A percentile compares a stretch with the other conserved stretches of the same genome.
Conservation (phyloP, 352 stramenopile species). For the Pythium periplocum region DNA sequence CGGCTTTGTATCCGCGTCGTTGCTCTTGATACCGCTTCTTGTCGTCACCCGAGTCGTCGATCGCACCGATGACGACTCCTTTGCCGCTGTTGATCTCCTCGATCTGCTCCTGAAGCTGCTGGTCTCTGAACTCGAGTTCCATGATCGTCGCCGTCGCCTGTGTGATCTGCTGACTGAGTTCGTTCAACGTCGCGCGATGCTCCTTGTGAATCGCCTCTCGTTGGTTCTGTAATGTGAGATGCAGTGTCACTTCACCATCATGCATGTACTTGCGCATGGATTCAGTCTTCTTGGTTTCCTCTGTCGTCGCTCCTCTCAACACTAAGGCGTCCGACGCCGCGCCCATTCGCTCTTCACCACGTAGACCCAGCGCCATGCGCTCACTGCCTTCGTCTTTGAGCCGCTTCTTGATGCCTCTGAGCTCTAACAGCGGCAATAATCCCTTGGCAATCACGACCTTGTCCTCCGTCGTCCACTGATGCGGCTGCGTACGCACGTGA, state of each 20-base stretch:
- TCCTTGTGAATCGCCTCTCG: conserved; percentile 4
- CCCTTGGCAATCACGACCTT: conserved; percentile 33
- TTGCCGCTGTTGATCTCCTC: conserved; percentile 62
- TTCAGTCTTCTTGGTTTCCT: conserved; percentile 16
- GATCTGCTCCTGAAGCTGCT: conserved; percentile 33
- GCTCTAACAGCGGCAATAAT: conserved; percentile 28
- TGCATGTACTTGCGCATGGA: conserved; percentile 31
- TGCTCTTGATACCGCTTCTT: conserved; percentile 28
- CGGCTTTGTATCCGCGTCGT: conserved; percentile 33
- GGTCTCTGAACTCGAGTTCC: conserved; percentile 24
- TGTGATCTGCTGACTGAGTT: conserved; percentile 12
- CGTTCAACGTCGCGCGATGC: conserved; percentile 11
- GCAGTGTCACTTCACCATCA: conserved; percentile 19
- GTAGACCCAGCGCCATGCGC: conserved; percentile 33
- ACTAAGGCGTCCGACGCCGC: conserved; percentile 18
- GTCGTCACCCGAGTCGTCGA: conserved; percentile 2
- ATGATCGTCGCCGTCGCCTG: conserved; percentile 9
- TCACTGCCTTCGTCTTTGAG: conserved; percentile 6
- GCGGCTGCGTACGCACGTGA: conserved; percentile 28
- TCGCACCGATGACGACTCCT: neutral
- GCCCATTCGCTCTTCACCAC: conserved; percentile 20
- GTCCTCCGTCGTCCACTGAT: conserved; percentile 40
- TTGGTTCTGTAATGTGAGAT: conserved; percentile 22
- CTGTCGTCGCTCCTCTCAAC: conserved; percentile 12
- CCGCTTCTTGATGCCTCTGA: conserved; percentile 17